Conservation (phyloP, 1,284 basidiomycete genomes). For the Sporisorium scitamineum region DNA sequence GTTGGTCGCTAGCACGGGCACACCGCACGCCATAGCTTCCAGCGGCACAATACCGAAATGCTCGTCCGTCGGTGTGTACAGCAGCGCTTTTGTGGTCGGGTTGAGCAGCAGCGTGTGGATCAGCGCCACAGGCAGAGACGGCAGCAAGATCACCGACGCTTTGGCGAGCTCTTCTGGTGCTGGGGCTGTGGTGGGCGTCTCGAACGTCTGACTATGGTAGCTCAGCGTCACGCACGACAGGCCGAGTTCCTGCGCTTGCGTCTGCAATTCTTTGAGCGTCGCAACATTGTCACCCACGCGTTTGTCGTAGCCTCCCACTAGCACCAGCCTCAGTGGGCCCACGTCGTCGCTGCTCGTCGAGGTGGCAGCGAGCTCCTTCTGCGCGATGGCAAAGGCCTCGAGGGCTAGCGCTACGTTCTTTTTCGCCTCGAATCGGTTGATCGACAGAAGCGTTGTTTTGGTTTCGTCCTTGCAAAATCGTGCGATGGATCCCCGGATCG, state of each 20-base stretch:
- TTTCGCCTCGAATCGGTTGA: slow-evolving; percentile 96
- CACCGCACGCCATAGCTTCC: slow-evolving; percentile 91
- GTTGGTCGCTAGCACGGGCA: slow-evolving; percentile 89
- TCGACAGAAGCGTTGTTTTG: slow-evolving; percentile 82
- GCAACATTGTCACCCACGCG: slow-evolving; percentile 78
- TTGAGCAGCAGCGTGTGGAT: slow-evolving; percentile 59
- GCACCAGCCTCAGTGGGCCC: slow-evolving; percentile 45
- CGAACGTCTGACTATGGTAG: slow-evolving; percentile 53
- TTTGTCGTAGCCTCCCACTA: slow-evolving; percentile 80
- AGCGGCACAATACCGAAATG: slow-evolving; percentile 98
- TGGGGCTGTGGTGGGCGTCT: slow-evolving; percentile 65
- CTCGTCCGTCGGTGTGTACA: slow-evolving; percentile 95
- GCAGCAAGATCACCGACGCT: slow-evolving; percentile 58
- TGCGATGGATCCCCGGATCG: slow-evolving; percentile 26
- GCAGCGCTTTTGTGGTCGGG: slow-evolving; percentile 70
- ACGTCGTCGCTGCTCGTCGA: slow-evolving; percentile 10
- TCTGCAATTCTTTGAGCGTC: slow-evolving; percentile 71
- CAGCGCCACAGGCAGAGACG: slow-evolving; percentile 59
- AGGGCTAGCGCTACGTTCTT: slow-evolving; percentile 89
- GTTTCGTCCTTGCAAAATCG: slow-evolving; percentile 28
- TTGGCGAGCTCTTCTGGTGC: slow-evolving; percentile 14
- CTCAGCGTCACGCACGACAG: slow-evolving; percentile 71
- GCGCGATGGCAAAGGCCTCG: slow-evolving; percentile 76
- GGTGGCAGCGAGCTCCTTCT: slow-evolving; percentile 45
- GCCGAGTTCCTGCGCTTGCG: slow-evolving; percentile 47